Evolutionary conservation across 2,329 filamentous ascomycete genomes (phyloP).

Genomic region (Colletotrichum shisoi): DNA sequence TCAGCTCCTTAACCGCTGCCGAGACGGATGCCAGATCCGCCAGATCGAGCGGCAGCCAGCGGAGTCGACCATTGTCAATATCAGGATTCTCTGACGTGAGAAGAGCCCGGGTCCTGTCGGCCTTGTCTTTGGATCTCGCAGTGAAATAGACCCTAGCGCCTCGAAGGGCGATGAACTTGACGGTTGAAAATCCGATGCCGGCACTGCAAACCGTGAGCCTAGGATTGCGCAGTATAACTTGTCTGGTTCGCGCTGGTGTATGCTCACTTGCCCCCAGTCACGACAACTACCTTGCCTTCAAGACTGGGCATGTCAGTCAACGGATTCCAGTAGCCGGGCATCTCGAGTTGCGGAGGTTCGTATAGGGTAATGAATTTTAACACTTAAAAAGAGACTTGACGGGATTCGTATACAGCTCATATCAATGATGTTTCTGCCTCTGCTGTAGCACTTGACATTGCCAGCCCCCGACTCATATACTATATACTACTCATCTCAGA

Average conservation of each 20-base stretch:
- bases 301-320: slow-evolving; percentile 40
- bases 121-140: slow-evolving; percentile 41
- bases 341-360: background rate
- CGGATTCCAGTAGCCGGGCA: slow-evolving; percentile 37
- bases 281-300: slow-evolving; percentile 42
- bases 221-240: background rate
- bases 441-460: background rate
- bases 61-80: slow-evolving; percentile 27
- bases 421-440: background rate
- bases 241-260: no score
- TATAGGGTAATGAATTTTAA: background rate
- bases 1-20: slow-evolving; percentile 40
- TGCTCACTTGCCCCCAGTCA: slow-evolving; percentile 44
- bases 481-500: background rate
- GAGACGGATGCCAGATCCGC: slow-evolving; percentile 40
- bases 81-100: slow-evolving; percentile 30
- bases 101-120: slow-evolving; percentile 24
- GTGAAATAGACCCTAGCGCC: slow-evolving; percentile 45
- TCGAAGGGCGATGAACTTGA: slow-evolving; percentile 42
- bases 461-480: background rate
- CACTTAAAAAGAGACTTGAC: background rate
- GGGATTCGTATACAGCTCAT: no score
- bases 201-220: slow-evolving; percentile 23
- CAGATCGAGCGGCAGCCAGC: slow-evolving; percentile 44
- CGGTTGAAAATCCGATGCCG: slow-evolving; percentile 42